Conservation (phyloP, 1,284 basidiomycete species). For the Leccinum proximum region DNA sequence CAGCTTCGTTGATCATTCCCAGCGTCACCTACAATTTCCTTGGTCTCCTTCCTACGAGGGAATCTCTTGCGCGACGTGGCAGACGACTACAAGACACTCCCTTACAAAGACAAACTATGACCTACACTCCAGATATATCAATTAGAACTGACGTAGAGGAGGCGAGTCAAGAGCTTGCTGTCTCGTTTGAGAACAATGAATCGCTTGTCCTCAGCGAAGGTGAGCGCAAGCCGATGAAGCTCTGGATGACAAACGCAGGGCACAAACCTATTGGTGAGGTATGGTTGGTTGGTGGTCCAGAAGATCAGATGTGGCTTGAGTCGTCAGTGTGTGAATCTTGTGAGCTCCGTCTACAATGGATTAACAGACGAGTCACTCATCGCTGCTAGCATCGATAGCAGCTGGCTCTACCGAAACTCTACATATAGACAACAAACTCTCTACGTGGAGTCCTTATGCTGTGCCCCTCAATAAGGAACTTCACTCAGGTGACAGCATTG, state of each 20-base stretch:
- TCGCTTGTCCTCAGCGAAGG: slow-evolving; percentile 55
- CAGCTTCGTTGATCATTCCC: slow-evolving; percentile 52
- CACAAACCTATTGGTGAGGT: slow-evolving; percentile 53
- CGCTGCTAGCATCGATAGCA: slow-evolving; percentile 27
- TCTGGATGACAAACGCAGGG: slow-evolving; percentile 66
- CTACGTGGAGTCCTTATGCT: slow-evolving; percentile 41
- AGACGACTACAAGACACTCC: slow-evolving; percentile 66
- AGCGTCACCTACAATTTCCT: slow-evolving; percentile 65
- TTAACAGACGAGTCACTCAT: slow-evolving; percentile 17
- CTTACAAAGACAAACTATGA: slow-evolving; percentile 58
- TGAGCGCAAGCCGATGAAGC: slow-evolving; percentile 48
- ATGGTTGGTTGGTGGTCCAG: slow-evolving; percentile 60
- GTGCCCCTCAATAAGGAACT: slow-evolving; percentile 40
- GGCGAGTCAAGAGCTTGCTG: slow-evolving; percentile 53
- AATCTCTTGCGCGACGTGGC: slow-evolving; percentile 62
- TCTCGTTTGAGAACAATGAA: slow-evolving; percentile 52
- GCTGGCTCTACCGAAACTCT: slow-evolving; percentile 18
- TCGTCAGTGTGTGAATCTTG: slow-evolving; percentile 10
- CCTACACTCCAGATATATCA: slow-evolving; percentile 62
- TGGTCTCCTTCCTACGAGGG: slow-evolving; percentile 55
- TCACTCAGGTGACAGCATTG: slow-evolving; percentile 39
- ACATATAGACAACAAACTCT: slow-evolving; percentile 53
- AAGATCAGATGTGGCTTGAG: slow-evolving; percentile 59
- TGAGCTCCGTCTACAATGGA: slow-evolving; percentile 14
- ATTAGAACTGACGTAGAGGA: slow-evolving; percentile 59